Conservation (phyloP, 2,329 filamentous ascomycete species). For the Colletotrichum viniferum region DNA sequence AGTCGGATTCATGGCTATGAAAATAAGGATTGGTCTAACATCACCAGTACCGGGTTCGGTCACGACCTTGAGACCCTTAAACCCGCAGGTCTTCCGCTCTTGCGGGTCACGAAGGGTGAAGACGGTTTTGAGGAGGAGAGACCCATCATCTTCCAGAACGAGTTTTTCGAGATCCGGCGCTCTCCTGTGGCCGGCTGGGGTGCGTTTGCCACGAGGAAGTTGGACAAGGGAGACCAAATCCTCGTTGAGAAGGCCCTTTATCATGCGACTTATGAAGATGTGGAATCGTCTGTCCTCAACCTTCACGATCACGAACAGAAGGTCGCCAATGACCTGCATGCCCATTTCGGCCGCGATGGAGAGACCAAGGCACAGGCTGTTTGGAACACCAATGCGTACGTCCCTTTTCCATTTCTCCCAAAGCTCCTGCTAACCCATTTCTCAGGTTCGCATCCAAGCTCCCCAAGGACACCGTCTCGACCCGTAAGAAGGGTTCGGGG, state of each 20-base stretch:
- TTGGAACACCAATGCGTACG: constrained; percentile 53
- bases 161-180: constrained; percentile 41
- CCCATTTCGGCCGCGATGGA: constrained; percentile 30
- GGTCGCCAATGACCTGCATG: constrained; percentile 42
- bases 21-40: not conserved
- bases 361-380: constrained; percentile 36
- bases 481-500: not conserved
- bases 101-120: not conserved
- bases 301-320: constrained; percentile 35
- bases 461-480: not conserved
- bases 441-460: constrained; percentile 31
- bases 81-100: not conserved
- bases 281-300: not conserved
- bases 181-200: constrained; percentile 51
- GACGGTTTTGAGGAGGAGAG: not conserved
- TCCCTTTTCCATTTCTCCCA: not conserved
- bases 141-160: constrained; percentile 36
- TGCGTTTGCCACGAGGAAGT: constrained; percentile 45
- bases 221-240: constrained; percentile 43
- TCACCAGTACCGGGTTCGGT: fast-evolving
- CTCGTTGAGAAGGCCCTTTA: constrained; percentile 51
- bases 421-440: not conserved
- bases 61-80: not conserved
- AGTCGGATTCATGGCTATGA: not conserved
- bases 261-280: constrained; percentile 23